A percentile compares a stretch with the other conserved stretches of the same genome.
Evolutionary conservation across 768 basidiomycete species (phyloP).

Genomic region (Trametes sanguinea): DNA sequence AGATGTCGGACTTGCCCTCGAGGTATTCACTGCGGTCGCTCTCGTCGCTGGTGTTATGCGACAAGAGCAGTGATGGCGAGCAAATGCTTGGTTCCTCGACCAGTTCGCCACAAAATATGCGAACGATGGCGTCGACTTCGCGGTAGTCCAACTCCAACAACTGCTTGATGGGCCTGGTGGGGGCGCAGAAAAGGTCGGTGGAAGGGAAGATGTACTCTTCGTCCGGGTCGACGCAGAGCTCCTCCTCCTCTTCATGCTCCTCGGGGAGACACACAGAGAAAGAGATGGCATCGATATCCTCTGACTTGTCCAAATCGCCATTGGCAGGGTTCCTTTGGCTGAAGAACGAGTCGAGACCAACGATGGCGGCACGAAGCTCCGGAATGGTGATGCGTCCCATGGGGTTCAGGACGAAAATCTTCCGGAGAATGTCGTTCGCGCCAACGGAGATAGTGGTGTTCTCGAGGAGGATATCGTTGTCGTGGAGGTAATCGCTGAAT

Average conservation of each 20-base stretch:
- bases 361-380: constrained; percentile 58
- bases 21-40: neutral
- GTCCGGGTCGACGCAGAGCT: neutral
- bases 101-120: neutral
- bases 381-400: constrained; percentile 57
- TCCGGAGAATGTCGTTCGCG: constrained; percentile 48
- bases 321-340: constrained; percentile 47
- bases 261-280: neutral
- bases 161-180: neutral
- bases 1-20: neutral
- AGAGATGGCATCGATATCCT: neutral
- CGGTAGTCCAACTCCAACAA: neutral
- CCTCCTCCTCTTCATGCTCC: neutral
- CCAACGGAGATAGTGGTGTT: constrained; percentile 52
- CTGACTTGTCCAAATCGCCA: neutral
- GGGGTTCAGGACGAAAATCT: constrained; percentile 70
- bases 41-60: neutral
- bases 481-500: constrained; percentile 48
- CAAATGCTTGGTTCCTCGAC: neutral
- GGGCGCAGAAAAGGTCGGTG: neutral
- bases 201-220: neutral
- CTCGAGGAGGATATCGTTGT: constrained; percentile 54
- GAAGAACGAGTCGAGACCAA: constrained; percentile 61
- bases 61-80: neutral
- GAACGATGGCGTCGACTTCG: constrained; percentile 3